Evolutionary conservation across 768 basidiomycete species (phyloP), one percentile per base, ranked within the genome.

Genomic region (Boletus pseudopeckii): DNA sequence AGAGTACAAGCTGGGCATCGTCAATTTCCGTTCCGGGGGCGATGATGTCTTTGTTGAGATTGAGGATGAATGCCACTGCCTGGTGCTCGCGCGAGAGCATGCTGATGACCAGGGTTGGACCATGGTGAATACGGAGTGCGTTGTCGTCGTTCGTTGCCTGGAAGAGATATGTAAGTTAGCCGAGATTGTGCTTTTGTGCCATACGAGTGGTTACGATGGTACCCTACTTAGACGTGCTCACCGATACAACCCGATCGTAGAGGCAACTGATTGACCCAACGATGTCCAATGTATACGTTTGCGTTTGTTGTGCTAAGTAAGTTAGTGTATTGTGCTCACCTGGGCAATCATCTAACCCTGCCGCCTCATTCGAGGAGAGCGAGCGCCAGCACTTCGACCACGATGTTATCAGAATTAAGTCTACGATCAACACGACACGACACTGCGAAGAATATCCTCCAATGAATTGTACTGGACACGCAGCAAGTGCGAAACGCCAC

Each of bases 71-170:
- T 59, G 57, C 9, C 57, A 58, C 17, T 59, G 58, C 39, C 22
- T 59, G 3, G 13, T 59, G 7, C 51, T 59, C 13, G 48, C 58
- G 17, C 47, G 20, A 14, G 36, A 37, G 40, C 57, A 39, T 28
- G n/a, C 39, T 6, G 57, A 28, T 26, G 58, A 59, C 18, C 40
- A 40, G 37, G 57, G 58, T 22, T 60, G 58, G 58, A n/a, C 37
- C 22, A 32, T 54, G 52, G 45, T 59, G 48, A 60, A 60, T 43
- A 56, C 59, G 2, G 58, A 60, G n/a, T 60, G 53, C 13, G 53
- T 60, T 3, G 10, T 60, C 18, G 59, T 55, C 9, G 53, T 51
- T 11, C 53, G 49, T 24, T 60, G 58, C 11, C 5, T 57, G 28
- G 56, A 46, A 26, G 48, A 42, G 28, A 42, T 57, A 41, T 26